Conservation (phyloP, 257 asterid species). For the Phtheirospermum japonicum region DNA sequence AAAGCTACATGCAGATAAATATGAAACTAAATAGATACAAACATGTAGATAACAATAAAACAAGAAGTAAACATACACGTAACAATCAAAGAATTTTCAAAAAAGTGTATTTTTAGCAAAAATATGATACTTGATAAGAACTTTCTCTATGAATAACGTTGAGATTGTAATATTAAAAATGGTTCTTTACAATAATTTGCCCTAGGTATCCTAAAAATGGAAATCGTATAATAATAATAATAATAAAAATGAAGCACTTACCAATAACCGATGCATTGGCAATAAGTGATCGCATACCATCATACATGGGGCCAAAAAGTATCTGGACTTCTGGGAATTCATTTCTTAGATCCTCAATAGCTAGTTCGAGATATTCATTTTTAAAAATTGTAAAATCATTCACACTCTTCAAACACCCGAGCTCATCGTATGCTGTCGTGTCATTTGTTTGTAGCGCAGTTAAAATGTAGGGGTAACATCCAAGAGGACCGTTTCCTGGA, state of each 20-base stretch:
- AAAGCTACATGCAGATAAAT: too few species aligned
- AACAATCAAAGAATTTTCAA: too few species aligned
- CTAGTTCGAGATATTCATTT: background rate
- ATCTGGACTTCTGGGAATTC: background rate
- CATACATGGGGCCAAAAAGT: background rate
- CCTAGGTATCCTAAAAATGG: too few species aligned
- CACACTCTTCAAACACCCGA: slow-evolving; percentile 8
- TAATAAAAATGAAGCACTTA: background rate
- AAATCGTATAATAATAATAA: too few species aligned
- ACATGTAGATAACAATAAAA: too few species aligned
- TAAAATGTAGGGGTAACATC: background rate
- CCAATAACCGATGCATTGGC: background rate
- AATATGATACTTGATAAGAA: too few species aligned
- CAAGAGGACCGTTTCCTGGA: slow-evolving; percentile 5
- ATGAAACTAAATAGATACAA: too few species aligned
- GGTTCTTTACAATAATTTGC: too few species aligned
- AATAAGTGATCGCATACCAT: background rate
- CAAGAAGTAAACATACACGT: too few species aligned
- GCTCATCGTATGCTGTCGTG: background rate
- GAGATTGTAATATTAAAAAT: too few species aligned
- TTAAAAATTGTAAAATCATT: background rate
- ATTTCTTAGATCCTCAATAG: background rate
- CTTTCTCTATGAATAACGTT: too few species aligned
- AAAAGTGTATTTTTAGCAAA: too few species aligned
- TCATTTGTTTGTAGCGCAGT: background rate